phyloP scores from a whole-genome alignment of 768 basidiomycete genomes.

The Amanita thiersii region DNA sequence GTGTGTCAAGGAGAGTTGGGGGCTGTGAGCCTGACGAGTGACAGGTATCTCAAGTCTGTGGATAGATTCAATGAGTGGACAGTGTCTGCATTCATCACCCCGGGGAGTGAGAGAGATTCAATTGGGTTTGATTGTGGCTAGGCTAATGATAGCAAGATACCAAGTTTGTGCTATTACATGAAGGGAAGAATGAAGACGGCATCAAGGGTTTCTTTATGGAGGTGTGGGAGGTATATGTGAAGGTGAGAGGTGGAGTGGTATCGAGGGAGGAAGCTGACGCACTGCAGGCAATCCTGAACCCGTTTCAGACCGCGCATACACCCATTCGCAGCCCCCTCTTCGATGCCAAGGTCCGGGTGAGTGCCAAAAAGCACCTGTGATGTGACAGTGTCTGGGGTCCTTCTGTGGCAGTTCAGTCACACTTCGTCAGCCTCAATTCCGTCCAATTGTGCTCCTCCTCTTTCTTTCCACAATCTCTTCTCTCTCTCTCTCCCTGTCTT shows the following conservation, averaged over 20 bases:
- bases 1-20: constrained; percentile 20
- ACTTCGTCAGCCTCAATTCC: constrained; percentile 5
- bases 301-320: constrained; percentile 92
- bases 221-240: constrained; percentile 95
- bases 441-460: constrained; percentile 20
- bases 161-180: constrained; percentile 92
- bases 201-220: constrained; percentile 90
- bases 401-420: constrained; percentile 7
- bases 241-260: constrained; percentile 40
- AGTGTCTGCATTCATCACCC: constrained; percentile 91
- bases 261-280: constrained; percentile 6
- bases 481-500: not conserved
- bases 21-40: constrained; percentile 12
- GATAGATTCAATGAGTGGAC: constrained; percentile 99
- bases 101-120: constrained; percentile 69
- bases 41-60: constrained; percentile 89
- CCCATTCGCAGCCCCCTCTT: constrained; percentile 74
- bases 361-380: constrained; percentile 78
- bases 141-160: constrained; percentile 52
- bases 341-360: constrained; percentile 75
- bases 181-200: constrained; percentile 95
- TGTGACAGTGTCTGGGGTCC: constrained; percentile 19
- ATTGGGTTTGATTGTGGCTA: constrained; percentile 9
- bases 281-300: constrained; percentile 76
- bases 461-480: constrained; percentile 23